Evolutionary conservation across 257 asterid genomes (phyloP).

Genomic region (Petunia secreta): DNA sequence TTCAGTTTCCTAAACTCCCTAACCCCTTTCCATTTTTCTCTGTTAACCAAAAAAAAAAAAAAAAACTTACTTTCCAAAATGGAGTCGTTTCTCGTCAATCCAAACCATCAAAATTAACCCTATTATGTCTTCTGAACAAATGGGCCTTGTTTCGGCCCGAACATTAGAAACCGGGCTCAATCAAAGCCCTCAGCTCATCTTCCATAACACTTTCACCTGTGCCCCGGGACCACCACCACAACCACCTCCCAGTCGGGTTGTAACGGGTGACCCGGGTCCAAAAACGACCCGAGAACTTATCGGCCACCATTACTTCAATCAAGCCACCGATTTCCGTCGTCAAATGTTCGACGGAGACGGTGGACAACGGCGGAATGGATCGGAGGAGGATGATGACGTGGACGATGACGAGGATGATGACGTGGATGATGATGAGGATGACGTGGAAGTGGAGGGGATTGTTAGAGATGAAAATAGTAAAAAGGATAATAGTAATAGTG

Average conservation of each 20-base stretch:
- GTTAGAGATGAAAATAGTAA: conserved; percentile 43
- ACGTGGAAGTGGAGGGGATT: conserved; percentile 38
- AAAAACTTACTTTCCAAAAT: background rate
- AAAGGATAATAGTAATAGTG: background rate
- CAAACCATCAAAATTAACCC: conserved; percentile 6
- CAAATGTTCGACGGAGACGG: conserved; percentile 31
- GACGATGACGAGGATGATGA: conserved; percentile 47
- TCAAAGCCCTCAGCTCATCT: conserved; percentile 64
- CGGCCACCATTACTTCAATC: conserved; percentile 43
- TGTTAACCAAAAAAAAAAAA: background rate
- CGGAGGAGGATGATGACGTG: conserved; percentile 56
- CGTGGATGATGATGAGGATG: conserved; percentile 51
- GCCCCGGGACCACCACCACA: conserved; percentile 52
- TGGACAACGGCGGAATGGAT: conserved; percentile 52
- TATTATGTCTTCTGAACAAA: conserved; percentile 67
- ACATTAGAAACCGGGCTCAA: conserved; percentile 57
- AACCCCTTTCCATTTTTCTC: background rate
- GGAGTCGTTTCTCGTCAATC: conserved; percentile 25
- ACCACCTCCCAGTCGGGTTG: conserved; percentile 44
- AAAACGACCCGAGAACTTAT: conserved; percentile 74
- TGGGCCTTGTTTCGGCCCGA: conserved; percentile 57
- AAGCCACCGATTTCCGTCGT: conserved; percentile 50
- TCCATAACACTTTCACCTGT: conserved; percentile 52
- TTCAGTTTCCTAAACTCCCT: background rate
- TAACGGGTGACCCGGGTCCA: conserved; percentile 48